These are phyloP conservation scores for Delonix regia DNA, from an alignment of 306 rosid species.

Conservation along the genomic window DNA sequence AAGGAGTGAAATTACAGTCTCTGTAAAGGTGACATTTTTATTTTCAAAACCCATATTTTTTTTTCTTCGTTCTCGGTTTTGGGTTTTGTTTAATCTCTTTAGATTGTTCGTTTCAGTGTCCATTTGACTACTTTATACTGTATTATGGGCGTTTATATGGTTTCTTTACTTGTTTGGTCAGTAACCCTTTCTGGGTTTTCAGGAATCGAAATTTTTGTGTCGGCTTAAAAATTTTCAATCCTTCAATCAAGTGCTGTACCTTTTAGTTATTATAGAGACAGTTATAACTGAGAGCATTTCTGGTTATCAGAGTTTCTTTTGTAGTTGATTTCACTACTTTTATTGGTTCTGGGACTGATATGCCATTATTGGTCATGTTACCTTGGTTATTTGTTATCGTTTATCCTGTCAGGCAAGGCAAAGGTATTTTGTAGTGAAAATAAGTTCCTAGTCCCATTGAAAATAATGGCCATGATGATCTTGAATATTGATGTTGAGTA, in stretches of 20 bases:
- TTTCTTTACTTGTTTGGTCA: background rate
- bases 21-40: background rate
- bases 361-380: background rate
- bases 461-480: background rate
- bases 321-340: background rate
- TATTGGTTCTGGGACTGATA: background rate
- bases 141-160: background rate
- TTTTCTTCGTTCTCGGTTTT: background rate
- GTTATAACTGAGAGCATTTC: background rate
- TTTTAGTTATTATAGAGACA: background rate
- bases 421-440: background rate
- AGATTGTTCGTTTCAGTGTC: background rate
- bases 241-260: background rate
- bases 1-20: background rate
- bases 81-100: background rate
- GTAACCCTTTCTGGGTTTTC: slow-evolving; percentile 9
- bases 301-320: background rate
- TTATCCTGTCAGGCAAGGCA: background rate
- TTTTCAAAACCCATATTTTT: background rate
- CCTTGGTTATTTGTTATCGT: background rate
- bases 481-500: slow-evolving; percentile 12
- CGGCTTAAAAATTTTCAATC: background rate
- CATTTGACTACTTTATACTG: background rate
- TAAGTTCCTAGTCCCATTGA: background rate
- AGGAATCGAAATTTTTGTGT: background rate